Percentiles rank a stretch among this genome's conserved stretches.
These are phyloP conservation scores for Phaeolepiota aurea DNA, from an alignment of 768 basidiomycete species.

Conservation along the genomic window DNA sequence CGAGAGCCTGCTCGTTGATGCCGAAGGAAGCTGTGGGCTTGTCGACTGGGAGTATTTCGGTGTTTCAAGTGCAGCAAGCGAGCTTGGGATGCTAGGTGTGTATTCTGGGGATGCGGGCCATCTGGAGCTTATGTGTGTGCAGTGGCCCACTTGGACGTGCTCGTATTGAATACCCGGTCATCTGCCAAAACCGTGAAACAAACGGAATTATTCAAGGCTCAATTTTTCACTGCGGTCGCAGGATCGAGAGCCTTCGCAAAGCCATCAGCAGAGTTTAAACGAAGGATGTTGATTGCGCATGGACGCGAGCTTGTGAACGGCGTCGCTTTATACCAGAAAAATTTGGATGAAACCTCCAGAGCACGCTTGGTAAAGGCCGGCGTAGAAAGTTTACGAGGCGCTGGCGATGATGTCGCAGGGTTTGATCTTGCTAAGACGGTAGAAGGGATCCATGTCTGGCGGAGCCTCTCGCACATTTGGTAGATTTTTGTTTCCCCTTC, in stretches of 20 bases:
- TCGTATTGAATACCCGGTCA: slow-evolving; percentile 10
- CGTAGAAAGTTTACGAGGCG: slow-evolving; percentile 13
- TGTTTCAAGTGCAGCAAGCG: slow-evolving; percentile 16
- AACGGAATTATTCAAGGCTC: slow-evolving; percentile 11
- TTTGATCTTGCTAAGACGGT: slow-evolving; percentile 1
- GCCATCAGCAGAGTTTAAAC: slow-evolving; percentile 11
- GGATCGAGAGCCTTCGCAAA: neutral
- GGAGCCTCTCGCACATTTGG: neutral
- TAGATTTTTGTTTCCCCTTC: no score
- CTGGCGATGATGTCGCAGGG: slow-evolving; percentile 7
- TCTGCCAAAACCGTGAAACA: slow-evolving; percentile 5
- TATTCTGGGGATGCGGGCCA: no score
- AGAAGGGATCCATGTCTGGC: neutral
- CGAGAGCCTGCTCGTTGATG: slow-evolving; percentile 18
- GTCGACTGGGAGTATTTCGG: slow-evolving; percentile 28
- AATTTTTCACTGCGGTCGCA: slow-evolving; percentile 11
- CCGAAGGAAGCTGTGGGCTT: slow-evolving; percentile 13
- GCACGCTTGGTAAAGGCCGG: slow-evolving; percentile 11
- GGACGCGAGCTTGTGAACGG: slow-evolving; percentile 21
- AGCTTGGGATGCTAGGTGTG: slow-evolving; percentile 25
- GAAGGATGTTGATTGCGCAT: slow-evolving; percentile 15
- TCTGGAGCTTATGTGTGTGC: no score
- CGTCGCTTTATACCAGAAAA: slow-evolving; percentile 11
- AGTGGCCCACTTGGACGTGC: slow-evolving; percentile 23
- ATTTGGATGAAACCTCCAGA: slow-evolving; percentile 12